Percentiles rank a stretch among this genome's conserved stretches.
These are phyloP conservation scores for Starmerella floricola DNA, from an alignment of 805 yeast genomes.

Conservation along the genomic window DNA sequence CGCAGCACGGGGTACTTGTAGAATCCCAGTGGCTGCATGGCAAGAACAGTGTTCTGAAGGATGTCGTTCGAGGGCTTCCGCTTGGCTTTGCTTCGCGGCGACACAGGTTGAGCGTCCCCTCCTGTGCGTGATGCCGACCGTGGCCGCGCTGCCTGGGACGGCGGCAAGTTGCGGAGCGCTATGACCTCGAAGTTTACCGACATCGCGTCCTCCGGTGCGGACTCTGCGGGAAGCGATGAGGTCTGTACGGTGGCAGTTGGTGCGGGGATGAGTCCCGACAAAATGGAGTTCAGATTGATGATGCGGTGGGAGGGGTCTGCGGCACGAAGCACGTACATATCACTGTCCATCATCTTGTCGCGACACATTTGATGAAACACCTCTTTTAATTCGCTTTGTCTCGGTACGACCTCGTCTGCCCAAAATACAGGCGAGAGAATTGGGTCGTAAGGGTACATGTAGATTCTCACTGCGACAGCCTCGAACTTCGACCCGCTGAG, in stretches of 20 bases:
- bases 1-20: constrained; percentile 82
- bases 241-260: background rate
- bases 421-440: constrained; percentile 24
- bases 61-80: constrained; percentile 4
- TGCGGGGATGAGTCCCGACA: background rate
- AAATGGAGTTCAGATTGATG: constrained; percentile 1
- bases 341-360: constrained; percentile 25
- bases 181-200: constrained; percentile 7
- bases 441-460: constrained; percentile 28
- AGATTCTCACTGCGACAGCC: constrained; percentile 20
- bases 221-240: background rate
- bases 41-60: constrained; percentile 14
- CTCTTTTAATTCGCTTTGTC: constrained; percentile 18
- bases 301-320: constrained; percentile 21
- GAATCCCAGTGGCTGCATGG: constrained; percentile 37
- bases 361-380: constrained; percentile 27
- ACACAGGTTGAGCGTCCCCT: background rate
- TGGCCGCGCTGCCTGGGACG: background rate
- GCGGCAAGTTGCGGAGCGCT: constrained; percentile 7
- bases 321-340: constrained; percentile 26
- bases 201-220: background rate
- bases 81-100: background rate
- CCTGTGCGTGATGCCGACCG: background rate
- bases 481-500: constrained; percentile 8
- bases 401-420: constrained; percentile 20